A percentile compares a stretch with the other conserved stretches of the same genome.
Evolutionary conservation across 1,139 yeast species (phyloP).

Genomic region (Groenewaldozyma auringiensis): DNA sequence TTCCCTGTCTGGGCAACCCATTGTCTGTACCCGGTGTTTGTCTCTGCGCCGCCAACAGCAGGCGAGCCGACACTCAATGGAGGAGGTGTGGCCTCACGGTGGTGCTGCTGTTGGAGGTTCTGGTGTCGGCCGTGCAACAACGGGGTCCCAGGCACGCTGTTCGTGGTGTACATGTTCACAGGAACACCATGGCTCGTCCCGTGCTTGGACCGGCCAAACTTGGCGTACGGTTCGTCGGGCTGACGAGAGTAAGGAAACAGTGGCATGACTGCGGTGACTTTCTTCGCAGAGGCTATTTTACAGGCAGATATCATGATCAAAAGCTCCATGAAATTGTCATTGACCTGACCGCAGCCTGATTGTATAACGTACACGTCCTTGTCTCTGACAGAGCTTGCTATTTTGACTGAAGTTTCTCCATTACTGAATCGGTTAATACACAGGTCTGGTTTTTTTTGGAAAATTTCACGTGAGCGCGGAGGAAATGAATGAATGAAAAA

Average conservation of each 20-base stretch:
- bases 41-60: neutral
- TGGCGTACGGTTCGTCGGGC: slow-evolving; percentile 86
- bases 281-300: slow-evolving; percentile 87
- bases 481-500: neutral
- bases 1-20: slow-evolving; percentile 98
- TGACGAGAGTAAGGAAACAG: slow-evolving; percentile 94
- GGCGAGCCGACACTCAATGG: neutral
- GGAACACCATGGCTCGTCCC: slow-evolving; percentile 8
- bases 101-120: neutral
- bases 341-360: slow-evolving; percentile 80
- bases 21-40: slow-evolving; percentile 68
- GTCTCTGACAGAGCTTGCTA: slow-evolving; percentile 80
- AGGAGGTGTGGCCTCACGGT: neutral
- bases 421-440: too few relatives aligned
- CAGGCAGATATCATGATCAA: slow-evolving; percentile 88
- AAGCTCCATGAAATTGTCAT: slow-evolving; percentile 83
- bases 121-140: neutral
- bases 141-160: slow-evolving; percentile 61
- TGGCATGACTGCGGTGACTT: slow-evolving; percentile 93
- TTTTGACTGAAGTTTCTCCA: slow-evolving; percentile 85
- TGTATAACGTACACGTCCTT: slow-evolving; percentile 86
- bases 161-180: slow-evolving; percentile 42
- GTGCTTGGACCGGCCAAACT: slow-evolving; percentile 41
- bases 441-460: too few relatives aligned
- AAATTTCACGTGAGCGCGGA: too few relatives aligned